phyloP scores from a whole-genome alignment of 345 rosid genomes.

The Salix viminalis region DNA sequence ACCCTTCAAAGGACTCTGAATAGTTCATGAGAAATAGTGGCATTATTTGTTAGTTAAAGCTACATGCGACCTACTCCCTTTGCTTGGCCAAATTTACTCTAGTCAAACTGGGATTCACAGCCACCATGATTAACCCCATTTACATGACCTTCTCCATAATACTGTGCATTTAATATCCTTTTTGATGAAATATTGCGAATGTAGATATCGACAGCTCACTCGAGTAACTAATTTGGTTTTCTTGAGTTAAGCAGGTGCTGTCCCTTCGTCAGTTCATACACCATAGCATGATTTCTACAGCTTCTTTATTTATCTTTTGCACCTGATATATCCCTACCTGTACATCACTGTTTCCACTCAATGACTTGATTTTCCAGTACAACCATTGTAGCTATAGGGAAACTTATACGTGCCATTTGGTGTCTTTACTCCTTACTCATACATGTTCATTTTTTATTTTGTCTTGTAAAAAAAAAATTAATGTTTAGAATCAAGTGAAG shows the following conservation, averaged over 20 bases:
- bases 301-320: background rate
- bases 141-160: background rate
- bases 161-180: background rate
- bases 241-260: background rate
- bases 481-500: constrained; percentile 53
- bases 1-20: background rate
- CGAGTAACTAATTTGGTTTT: background rate
- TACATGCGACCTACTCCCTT: background rate
- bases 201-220: background rate
- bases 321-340: background rate
- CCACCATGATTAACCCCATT: background rate
- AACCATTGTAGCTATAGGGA: background rate
- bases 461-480: background rate
- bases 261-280: background rate
- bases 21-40: background rate
- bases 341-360: background rate
- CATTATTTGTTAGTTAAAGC: background rate
- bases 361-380: background rate
- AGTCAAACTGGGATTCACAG: background rate
- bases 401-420: background rate
- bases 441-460: constrained; percentile 4
- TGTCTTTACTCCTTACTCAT: background rate
- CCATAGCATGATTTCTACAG: background rate
- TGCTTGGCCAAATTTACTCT: background rate
- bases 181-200: background rate